These are phyloP conservation scores for Picocystis sp. DNA, from an alignment of 163 green algal genomes.

Conservation along the genomic window DNA sequence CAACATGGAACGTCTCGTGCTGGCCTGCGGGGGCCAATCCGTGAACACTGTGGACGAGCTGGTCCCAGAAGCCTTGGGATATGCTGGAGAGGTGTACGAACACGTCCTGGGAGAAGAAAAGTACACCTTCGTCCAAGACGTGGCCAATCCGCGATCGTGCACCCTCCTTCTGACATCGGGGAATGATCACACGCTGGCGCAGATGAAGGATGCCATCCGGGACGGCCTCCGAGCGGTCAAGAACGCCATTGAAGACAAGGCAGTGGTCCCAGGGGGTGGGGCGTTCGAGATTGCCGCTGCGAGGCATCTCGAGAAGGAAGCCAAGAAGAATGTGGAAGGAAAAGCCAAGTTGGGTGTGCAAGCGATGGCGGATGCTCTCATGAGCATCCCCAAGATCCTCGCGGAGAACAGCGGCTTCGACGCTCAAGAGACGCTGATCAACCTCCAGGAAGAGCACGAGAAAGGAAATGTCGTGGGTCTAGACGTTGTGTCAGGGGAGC, in stretches of 20 bases:
- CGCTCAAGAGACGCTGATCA: constrained; percentile 13
- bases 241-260: constrained; percentile 82
- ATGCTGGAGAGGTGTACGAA: constrained; percentile 88
- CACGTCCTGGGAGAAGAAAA: constrained; percentile 97
- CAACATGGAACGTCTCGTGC: constrained; percentile 94
- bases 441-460: constrained; percentile 55
- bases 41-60: constrained; percentile 73
- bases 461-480: constrained; percentile 64
- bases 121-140: constrained; percentile 97
- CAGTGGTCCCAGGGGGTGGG: constrained; percentile 60
- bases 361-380: constrained; percentile 86
- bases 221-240: constrained; percentile 92
- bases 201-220: constrained; percentile 95
- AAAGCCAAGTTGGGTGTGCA: constrained; percentile 88
- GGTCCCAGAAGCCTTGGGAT: constrained; percentile 55
- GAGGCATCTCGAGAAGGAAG: constrained; percentile 40
- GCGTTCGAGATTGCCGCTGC: constrained; percentile 84
- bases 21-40: constrained; percentile 56
- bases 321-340: constrained; percentile 26
- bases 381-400: constrained; percentile 82
- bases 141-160: constrained; percentile 69
- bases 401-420: constrained; percentile 87
- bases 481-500: constrained; percentile 75
- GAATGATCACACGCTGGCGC: constrained; percentile 56
- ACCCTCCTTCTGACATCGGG: constrained; percentile 92